Evolutionary conservation across 352 stramenopile genomes (phyloP), one percentile per base, ranked within the genome.

Genomic region (Phytophthora sojae): DNA sequence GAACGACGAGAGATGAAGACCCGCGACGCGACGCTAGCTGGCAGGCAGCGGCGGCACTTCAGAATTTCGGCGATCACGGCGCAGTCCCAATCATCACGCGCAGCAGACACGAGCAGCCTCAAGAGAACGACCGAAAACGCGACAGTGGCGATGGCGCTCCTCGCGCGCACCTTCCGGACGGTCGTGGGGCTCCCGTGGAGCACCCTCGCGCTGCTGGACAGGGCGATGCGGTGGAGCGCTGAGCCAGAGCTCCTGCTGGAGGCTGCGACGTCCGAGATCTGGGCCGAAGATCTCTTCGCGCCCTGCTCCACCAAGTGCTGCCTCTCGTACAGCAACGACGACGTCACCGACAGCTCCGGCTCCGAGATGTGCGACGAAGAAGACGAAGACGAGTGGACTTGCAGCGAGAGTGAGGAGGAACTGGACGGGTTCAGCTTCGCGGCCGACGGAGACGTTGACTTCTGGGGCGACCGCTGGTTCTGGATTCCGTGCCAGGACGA

Each of bases 401-500:
- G 51, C 39, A 72, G 63, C 42, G 70, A 70, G 3, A 65, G 35
- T 39, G 64, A 77, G 7, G 58, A 64, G 7, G 64, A 77, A 57
- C 14, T 65, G 25, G 42, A 71, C 61, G 55, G 54, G 19, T 71
- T 77, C 39, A 45, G 51, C 30, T 66, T 77, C n/a, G 47, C 29
- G n/a, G 29, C 14, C 14, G 59, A 59, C 30, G 54, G 49, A 9
- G 25, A 71, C 29, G 49, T 73, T 4, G 54, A 70, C 9, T 67
- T 70, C 26, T 73, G 64, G 49, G 64, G 64, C 2, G 69, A 77
- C 26, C 64, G 47, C 17, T 77, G 64, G 69, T 57, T 77, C 39
- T 77, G 69, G 69, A 35, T 32, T 19, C 12, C 6, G 4, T 29
- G 42, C 54, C 6, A 52, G 9, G 15, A 54, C 2, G 58, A 59